A percentile compares a stretch with the other conserved stretches of the same genome.
phyloP scores from a whole-genome alignment of 257 asterid genomes.

The Fraxinus cuspidata region DNA sequence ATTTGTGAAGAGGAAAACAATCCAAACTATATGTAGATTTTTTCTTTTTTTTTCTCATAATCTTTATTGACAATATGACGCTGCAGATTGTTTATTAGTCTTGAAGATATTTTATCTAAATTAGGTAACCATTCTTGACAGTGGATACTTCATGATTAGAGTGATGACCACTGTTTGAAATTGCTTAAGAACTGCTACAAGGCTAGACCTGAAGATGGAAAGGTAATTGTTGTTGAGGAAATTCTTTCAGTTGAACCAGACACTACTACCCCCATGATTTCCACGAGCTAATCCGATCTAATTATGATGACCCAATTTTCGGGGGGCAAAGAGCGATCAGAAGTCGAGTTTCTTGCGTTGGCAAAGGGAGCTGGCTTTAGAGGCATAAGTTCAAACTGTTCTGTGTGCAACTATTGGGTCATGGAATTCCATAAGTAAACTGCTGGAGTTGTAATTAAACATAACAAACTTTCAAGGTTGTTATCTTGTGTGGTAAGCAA shows the following conservation, averaged over 20 bases:
- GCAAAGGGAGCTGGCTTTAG: slow-evolving; percentile 52
- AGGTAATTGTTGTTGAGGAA: slow-evolving; percentile 50
- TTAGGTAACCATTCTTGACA: slow-evolving; percentile 12
- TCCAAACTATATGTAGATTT: too few relatives aligned
- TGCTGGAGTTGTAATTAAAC: background rate
- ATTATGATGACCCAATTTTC: slow-evolving; percentile 52
- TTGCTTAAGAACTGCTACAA: slow-evolving; percentile 49
- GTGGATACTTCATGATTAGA: slow-evolving; percentile 82
- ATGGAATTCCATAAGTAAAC: slow-evolving; percentile 49
- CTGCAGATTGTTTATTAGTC: background rate
- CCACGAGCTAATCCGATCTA: slow-evolving; percentile 40
- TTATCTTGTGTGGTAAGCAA: too few relatives aligned
- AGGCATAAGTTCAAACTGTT: slow-evolving; percentile 34
- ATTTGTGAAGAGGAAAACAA: too few relatives aligned
- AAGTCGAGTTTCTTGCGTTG: slow-evolving; percentile 48
- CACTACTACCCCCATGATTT: slow-evolving; percentile 17
- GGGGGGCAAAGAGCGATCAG: slow-evolving; percentile 65
- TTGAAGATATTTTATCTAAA: background rate
- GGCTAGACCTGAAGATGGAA: slow-evolving; percentile 51
- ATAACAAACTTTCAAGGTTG: background rate
- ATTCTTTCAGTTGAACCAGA: slow-evolving; percentile 51
- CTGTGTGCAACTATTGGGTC: slow-evolving; percentile 50
- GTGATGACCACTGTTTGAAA: slow-evolving; percentile 49
- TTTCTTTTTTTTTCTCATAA: too few relatives aligned
- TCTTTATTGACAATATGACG: background rate